Base-by-base conservation (phyloP, 805 yeast species). In the Kodamaea sagamina region DNA sequence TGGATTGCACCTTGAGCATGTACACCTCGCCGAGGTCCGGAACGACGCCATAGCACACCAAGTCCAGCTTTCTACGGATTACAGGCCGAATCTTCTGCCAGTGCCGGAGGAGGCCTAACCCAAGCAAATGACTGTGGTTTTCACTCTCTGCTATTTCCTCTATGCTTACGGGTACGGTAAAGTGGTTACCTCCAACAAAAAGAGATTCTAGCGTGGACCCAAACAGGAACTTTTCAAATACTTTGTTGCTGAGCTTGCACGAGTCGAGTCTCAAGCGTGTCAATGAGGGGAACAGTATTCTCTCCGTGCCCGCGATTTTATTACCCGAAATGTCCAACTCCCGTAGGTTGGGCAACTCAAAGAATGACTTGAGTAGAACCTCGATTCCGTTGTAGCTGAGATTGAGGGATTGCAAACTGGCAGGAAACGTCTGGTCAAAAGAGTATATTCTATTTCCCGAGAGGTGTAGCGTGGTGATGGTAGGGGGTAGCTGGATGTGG, bases 21-120 rank as follows among this genome's bases (percentile, higher is more conserved):
- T 34, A 34, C 10, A 34, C 37, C 9, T 34, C 37, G 9, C 37
- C 37, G 11, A 34, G 13, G 17, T 34, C 37, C 12, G 13, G 13
- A 8, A 34, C 6, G 3, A 15, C 3, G 25, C 15, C 18, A 26
- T 34, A 34, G 26, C 19, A 24, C n/a, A 17, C 27, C 16, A 34
- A 17, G 15, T 34, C 16, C 15, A 18, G 19, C 11, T 19, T 19
- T 10, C 13, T 34, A 10, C 13, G 15, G 6, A 34, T 21, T 6
- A 34, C 27, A 4, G 37, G 37, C 7, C 11, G 10, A 8, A 34
- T 34, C 17, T 34, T 34, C 18, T 34, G 26, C 37, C 19, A 34
- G 11, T 34, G 27, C 27, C 18, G 11, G 5, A 34, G 16, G 16
- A 34, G 17, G 12, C 27, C 27, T 4, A 32, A 3, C 7, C 24